Conservation (phyloP, 352 stramenopile genomes). For the Phytophthora macrochlamydospora region DNA sequence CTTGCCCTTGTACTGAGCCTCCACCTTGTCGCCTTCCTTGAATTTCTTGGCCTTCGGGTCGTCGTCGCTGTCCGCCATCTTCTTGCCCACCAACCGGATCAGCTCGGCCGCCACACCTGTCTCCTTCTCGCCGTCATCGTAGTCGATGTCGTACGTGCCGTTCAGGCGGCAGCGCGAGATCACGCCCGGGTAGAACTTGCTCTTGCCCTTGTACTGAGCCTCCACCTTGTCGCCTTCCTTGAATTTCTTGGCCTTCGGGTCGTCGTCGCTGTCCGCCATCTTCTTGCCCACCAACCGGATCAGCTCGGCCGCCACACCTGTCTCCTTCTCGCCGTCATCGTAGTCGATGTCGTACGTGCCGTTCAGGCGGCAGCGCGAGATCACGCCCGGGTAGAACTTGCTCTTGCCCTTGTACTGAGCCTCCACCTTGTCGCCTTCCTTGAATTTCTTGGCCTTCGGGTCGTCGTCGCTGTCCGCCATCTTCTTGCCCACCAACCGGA, state of each 20-base stretch:
- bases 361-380: conserved; percentile 18
- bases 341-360: conserved; percentile 24
- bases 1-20: conserved; percentile 23
- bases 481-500: conserved; percentile 14
- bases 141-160: conserved; percentile 23
- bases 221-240: conserved; percentile 22
- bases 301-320: conserved; percentile 17
- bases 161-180: conserved; percentile 20
- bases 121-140: conserved; percentile 21
- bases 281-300: conserved; percentile 14
- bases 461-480: conserved; percentile 16
- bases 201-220: conserved; percentile 22
- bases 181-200: conserved; percentile 19
- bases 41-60: conserved; percentile 19
- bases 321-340: conserved; percentile 21
- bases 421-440: conserved; percentile 21
- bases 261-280: conserved; percentile 16
- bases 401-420: conserved; percentile 22
- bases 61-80: conserved; percentile 16
- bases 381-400: conserved; percentile 18
- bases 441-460: conserved; percentile 20
- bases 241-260: conserved; percentile 17
- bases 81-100: conserved; percentile 13
- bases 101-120: conserved; percentile 18
- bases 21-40: conserved; percentile 19